Evolutionary conservation across 2,329 filamentous ascomycete species (phyloP).

Genomic region (Coniosporium tulheliwenetii): DNA sequence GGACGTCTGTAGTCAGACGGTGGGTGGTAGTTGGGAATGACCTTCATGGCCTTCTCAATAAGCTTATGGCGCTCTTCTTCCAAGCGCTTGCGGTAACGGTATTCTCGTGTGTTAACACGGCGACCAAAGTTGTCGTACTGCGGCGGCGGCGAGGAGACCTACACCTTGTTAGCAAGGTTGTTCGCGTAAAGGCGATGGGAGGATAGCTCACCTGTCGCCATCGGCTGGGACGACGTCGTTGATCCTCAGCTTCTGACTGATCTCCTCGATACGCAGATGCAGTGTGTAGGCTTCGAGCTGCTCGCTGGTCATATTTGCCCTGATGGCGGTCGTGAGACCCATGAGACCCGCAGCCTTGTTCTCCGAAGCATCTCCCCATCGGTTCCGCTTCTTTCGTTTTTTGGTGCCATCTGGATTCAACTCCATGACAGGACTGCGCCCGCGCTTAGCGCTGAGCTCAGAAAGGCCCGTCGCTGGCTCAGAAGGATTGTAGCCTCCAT

Average conservation of each 20-base stretch:
- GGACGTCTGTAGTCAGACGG: slow-evolving; percentile 96
- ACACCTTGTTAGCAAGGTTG: slow-evolving; percentile 7
- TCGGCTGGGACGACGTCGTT: slow-evolving; percentile 97
- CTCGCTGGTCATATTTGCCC: slow-evolving; percentile 95
- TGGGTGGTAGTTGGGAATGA: slow-evolving; percentile 97
- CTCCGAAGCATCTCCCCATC: slow-evolving; percentile 93
- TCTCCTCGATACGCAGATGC: slow-evolving; percentile 95
- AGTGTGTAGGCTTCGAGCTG: slow-evolving; percentile 95
- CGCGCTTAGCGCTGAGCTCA: slow-evolving; percentile 55
- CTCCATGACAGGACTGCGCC: slow-evolving; percentile 63
- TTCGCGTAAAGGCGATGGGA: slow-evolving; percentile 2
- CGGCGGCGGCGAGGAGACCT: slow-evolving; percentile 87
- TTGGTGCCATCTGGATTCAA: slow-evolving; percentile 54
- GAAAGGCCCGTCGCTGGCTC: slow-evolving; percentile 27
- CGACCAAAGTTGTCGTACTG: slow-evolving; percentile 99
- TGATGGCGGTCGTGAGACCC: slow-evolving; percentile 90
- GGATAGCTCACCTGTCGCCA: slow-evolving; percentile 64
- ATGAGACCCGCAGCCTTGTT: slow-evolving; percentile 98
- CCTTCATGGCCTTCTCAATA: slow-evolving; percentile 98
- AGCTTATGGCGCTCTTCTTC: slow-evolving; percentile 98
- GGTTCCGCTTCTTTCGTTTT: slow-evolving; percentile 94
- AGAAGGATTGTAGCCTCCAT: slow-evolving; percentile 28
- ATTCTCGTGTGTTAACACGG: slow-evolving; percentile 98
- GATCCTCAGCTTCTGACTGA: slow-evolving; percentile 97
- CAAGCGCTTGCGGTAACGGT: slow-evolving; percentile 92